Conservation (phyloP, 2,329 filamentous ascomycete genomes). For the Xylariaceae sp. region DNA sequence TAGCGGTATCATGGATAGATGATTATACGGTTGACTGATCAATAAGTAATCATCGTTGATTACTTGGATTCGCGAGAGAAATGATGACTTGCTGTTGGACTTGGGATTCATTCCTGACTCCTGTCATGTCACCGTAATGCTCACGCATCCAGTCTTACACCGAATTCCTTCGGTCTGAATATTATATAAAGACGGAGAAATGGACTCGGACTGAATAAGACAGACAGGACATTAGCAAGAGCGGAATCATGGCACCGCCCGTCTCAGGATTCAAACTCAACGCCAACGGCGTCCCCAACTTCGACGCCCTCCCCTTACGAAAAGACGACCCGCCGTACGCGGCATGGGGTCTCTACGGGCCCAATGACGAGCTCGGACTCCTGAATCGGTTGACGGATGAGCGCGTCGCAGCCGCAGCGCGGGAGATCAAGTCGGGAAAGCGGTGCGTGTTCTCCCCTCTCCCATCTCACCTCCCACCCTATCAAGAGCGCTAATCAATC, state of each 20-base stretch:
- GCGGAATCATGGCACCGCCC: conserved; percentile 25
- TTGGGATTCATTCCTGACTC: too few species aligned
- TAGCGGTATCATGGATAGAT: too few species aligned
- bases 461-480: neutral
- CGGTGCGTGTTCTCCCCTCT: conserved; percentile 30
- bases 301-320: conserved; percentile 44
- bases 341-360: conserved; percentile 49
- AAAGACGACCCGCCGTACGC: conserved; percentile 40
- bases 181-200: neutral
- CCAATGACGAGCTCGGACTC: conserved; percentile 53
- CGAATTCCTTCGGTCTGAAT: too few species aligned
- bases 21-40: too few species aligned
- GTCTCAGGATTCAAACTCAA: conserved; percentile 32
- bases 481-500: neutral
- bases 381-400: conserved; percentile 55
- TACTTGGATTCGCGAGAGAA: too few species aligned
- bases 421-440: conserved; percentile 50
- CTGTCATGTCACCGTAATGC: too few species aligned
- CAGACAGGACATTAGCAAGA: neutral
- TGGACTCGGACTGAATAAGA: neutral
- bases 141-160: too few species aligned
- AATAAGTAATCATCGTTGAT: too few species aligned
- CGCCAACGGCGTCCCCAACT: conserved; percentile 41
- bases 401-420: conserved; percentile 46
- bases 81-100: too few species aligned